Percentiles rank a stretch among this genome's conserved stretches.
Evolutionary conservation across 1,284 basidiomycete species (phyloP).

Genomic region (Garcileccinum viscosum): DNA sequence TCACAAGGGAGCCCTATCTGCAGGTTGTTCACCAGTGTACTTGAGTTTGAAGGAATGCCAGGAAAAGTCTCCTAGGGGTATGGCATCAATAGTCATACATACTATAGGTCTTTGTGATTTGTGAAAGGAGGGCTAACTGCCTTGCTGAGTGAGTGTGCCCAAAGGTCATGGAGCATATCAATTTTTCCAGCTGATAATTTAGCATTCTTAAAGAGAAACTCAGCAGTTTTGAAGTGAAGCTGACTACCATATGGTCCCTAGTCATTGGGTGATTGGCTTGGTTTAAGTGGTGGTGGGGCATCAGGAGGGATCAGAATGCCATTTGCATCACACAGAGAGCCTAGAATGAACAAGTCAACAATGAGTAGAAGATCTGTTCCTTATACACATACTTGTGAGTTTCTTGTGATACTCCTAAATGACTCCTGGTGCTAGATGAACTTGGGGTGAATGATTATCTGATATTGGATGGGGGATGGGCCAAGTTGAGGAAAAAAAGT

Average conservation of each 20-base stretch:
- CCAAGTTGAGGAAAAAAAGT: background rate
- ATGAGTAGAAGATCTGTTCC: background rate
- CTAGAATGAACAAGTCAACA: background rate
- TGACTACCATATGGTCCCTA: background rate
- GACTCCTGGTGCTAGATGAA: background rate
- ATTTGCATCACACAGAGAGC: background rate
- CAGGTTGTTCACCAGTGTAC: background rate
- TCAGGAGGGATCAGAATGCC: background rate
- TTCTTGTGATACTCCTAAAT: slow-evolving; percentile 3
- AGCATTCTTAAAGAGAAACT: background rate
- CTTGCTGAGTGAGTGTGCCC: background rate
- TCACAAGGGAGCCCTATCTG: background rate
- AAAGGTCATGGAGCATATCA: slow-evolving; percentile 4
- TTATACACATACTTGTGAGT: background rate
- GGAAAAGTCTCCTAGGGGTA: slow-evolving; percentile 4
- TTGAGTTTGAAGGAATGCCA: background rate
- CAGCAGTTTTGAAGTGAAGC: background rate
- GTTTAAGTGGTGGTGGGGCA: background rate
- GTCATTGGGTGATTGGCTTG: background rate
- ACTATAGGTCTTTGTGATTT: slow-evolving; percentile 15
- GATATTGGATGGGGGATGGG: background rate
- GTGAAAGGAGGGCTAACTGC: background rate
- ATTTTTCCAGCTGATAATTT: background rate
- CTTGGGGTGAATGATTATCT: background rate
- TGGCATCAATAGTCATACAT: slow-evolving; percentile 21